These are phyloP conservation scores for Chlorophyllum brunneum DNA, from an alignment of 768 basidiomycete species.

Conservation along the genomic window DNA sequence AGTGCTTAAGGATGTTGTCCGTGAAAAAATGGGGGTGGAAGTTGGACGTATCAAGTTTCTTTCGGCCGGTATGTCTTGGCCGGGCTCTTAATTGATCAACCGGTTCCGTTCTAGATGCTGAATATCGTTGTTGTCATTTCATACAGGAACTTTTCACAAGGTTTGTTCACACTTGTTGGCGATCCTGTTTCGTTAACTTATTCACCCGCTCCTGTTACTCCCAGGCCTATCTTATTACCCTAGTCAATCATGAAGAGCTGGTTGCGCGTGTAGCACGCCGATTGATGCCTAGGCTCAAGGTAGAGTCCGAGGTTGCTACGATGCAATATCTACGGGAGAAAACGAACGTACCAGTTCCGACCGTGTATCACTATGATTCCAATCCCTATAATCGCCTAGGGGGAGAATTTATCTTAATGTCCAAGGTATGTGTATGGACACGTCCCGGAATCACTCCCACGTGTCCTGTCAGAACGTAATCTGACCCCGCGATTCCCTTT, in stretches of 20 bases:
- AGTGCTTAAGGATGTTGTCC: constrained; percentile 72
- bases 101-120: background rate
- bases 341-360: constrained; percentile 71
- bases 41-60: constrained; percentile 72
- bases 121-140: constrained; percentile 9
- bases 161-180: constrained; percentile 25
- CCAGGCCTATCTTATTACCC: constrained; percentile 75
- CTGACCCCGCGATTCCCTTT: constrained; percentile 6
- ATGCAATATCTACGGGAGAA: constrained; percentile 74
- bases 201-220: constrained; percentile 2
- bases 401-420: constrained; percentile 85
- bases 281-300: constrained; percentile 85
- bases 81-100: constrained; percentile 17
- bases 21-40: constrained; percentile 61
- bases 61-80: constrained; percentile 56
- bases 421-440: constrained; percentile 51
- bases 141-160: constrained; percentile 83
- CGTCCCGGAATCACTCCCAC: constrained; percentile 3
- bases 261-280: constrained; percentile 80
- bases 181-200: background rate
- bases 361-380: constrained; percentile 72
- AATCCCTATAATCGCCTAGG: constrained; percentile 84
- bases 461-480: constrained; percentile 18
- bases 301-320: constrained; percentile 83
- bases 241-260: constrained; percentile 55